These are phyloP conservation scores for Xylaria telfairii DNA, from an alignment of 495 filamentous ascomycete genomes.

Conservation along the genomic window DNA sequence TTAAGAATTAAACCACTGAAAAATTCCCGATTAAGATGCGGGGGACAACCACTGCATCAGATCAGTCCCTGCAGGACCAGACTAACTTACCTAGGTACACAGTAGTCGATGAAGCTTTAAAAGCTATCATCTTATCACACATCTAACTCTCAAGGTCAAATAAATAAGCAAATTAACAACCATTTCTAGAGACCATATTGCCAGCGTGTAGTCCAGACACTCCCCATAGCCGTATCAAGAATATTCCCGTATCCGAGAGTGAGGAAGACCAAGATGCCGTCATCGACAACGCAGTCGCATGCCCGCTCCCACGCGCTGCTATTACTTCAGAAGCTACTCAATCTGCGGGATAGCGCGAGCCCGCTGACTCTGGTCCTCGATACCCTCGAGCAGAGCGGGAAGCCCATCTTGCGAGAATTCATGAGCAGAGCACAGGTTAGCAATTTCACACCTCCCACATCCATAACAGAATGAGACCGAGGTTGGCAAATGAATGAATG, in stretches of 20 bases:
- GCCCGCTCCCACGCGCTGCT: constrained; percentile 85
- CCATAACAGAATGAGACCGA: neutral
- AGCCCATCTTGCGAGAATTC: constrained; percentile 74
- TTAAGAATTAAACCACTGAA: too few species aligned
- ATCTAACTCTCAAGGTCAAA: neutral
- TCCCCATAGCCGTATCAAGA: neutral
- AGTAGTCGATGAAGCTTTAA: constrained; percentile 3
- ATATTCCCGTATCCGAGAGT: neutral
- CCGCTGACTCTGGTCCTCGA: constrained; percentile 88
- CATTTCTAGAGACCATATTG: neutral
- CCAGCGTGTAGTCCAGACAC: neutral
- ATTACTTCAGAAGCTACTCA: constrained; percentile 82
- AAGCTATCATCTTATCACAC: neutral
- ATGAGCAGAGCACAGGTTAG: constrained; percentile 75
- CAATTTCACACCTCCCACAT: constrained; percentile 3
- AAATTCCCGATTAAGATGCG: constrained; percentile 1
- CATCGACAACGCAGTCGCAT: constrained; percentile 64
- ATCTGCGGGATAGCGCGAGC: constrained; percentile 76
- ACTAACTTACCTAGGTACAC: neutral
- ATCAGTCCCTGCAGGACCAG: neutral
- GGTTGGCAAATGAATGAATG: constrained; percentile 2
- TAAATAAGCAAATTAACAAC: neutral
- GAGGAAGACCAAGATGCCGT: constrained; percentile 46
- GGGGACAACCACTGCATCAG: neutral
- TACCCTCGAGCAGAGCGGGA: constrained; percentile 80